Evolutionary conservation across 2,329 filamentous ascomycete genomes (phyloP).

Genomic region (Esteya vermicola): DNA sequence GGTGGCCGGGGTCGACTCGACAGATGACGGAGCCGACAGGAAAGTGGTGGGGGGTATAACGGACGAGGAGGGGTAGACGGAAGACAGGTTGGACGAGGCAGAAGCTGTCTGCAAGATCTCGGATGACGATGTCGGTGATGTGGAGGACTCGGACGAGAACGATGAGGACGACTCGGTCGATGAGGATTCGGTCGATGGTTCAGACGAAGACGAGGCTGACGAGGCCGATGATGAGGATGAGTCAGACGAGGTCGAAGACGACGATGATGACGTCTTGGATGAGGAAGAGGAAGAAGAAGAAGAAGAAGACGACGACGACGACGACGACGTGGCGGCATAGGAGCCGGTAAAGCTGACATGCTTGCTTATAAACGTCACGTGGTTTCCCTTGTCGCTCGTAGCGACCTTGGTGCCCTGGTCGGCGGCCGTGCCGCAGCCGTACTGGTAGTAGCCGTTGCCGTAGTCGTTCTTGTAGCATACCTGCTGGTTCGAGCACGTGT

Average conservation of each 20-base stretch:
- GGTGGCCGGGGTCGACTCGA: too few species aligned
- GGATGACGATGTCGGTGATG: too few species aligned
- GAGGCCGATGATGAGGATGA: conserved; percentile 7
- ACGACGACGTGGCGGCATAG: conserved; percentile 18
- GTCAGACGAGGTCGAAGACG: conserved; percentile 7
- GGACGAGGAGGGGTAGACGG: too few species aligned
- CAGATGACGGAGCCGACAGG: too few species aligned
- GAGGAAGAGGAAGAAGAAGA: conserved; percentile 6
- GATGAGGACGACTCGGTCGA: conserved; percentile 31
- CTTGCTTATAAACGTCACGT: conserved; percentile 18
- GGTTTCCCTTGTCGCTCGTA: conserved; percentile 30
- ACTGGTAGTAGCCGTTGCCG: conserved; percentile 41
- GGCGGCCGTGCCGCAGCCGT: conserved; percentile 38
- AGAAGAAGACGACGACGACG: conserved; percentile 6
- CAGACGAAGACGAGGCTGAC: conserved; percentile 2
- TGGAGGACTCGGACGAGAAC: too few species aligned
- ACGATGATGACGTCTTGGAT: conserved; percentile 8
- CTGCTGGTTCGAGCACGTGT: conserved; percentile 33
- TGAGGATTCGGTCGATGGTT: neutral
- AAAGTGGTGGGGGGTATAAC: too few species aligned
- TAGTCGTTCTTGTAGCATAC: conserved; percentile 43
- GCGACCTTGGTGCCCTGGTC: conserved; percentile 33
- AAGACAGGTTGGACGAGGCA: too few species aligned
- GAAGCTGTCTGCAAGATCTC: too few species aligned
- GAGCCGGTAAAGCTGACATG: conserved; percentile 25